Conservation (phyloP, 192 early-diverging fungal genomes). For the Lobosporangium transversale region DNA sequence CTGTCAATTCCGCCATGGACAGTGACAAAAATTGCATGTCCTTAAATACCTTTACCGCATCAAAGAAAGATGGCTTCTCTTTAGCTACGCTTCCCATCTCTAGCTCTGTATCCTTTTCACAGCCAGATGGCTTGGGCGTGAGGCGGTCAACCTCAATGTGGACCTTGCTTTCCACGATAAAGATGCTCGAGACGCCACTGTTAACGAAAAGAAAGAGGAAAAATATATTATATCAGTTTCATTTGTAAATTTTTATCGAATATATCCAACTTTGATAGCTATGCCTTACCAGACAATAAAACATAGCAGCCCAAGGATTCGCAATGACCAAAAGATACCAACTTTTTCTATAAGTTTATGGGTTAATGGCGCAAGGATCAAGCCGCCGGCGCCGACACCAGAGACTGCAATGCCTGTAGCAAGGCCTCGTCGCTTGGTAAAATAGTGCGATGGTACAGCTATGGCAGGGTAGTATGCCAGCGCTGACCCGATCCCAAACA, state of each 20-base stretch:
- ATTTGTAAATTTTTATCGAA: too few relatives aligned
- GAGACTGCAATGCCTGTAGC: conserved; percentile 75
- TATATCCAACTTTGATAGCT: too few relatives aligned
- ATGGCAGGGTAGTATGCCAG: conserved; percentile 69
- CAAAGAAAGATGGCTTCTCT: conserved; percentile 23
- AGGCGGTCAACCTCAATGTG: conserved; percentile 4
- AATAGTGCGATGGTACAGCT: conserved; percentile 71
- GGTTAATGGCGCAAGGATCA: conserved; percentile 65
- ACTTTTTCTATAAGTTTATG: conserved; percentile 37
- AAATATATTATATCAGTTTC: background rate
- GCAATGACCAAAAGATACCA: conserved; percentile 52
- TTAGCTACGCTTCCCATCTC: background rate
- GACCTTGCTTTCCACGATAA: conserved; percentile 41
- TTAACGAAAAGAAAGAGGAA: conserved; percentile 22
- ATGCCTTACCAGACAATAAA: conserved; percentile 55
- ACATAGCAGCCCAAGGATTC: conserved; percentile 46
- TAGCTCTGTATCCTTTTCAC: background rate
- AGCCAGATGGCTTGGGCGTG: background rate
- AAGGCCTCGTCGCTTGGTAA: conserved; percentile 65
- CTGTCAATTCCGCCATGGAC: conserved; percentile 43
- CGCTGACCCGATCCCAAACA: conserved; percentile 72
- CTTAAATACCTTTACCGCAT: conserved; percentile 39
- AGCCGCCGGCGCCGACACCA: conserved; percentile 73
- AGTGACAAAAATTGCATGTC: conserved; percentile 50
- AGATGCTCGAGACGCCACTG: conserved; percentile 43